Percentiles rank a stretch among this genome's conserved stretches.
phyloP scores from a whole-genome alignment of 768 basidiomycete genomes.

The Solioccasus polychromus region DNA sequence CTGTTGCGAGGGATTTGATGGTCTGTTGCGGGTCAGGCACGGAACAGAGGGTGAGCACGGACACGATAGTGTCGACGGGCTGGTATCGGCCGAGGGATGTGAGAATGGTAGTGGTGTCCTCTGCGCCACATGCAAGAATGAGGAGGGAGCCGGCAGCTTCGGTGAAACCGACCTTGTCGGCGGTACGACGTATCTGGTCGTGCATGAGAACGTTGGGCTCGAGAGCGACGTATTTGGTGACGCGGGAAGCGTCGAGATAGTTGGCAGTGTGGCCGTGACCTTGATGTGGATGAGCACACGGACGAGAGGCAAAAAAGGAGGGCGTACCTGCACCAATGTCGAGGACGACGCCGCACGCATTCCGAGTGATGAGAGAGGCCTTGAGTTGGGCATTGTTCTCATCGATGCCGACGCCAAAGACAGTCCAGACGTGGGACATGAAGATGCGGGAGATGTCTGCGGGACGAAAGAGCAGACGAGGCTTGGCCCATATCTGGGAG shows the following conservation, averaged over 20 bases:
- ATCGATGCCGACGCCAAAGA: slow-evolving; percentile 49
- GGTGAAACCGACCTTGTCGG: slow-evolving; percentile 48
- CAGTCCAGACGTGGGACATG: slow-evolving; percentile 56
- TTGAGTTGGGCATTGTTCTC: slow-evolving; percentile 41
- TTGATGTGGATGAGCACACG: slow-evolving; percentile 20
- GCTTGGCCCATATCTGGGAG: slow-evolving; percentile 35
- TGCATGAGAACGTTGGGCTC: slow-evolving; percentile 74
- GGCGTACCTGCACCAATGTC: slow-evolving; percentile 64
- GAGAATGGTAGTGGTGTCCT: slow-evolving; percentile 50
- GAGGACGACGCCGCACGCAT: slow-evolving; percentile 60
- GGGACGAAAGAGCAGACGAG: slow-evolving; percentile 46
- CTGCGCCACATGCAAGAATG: slow-evolving; percentile 63
- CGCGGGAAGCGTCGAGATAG: slow-evolving; percentile 54
- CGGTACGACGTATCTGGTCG: slow-evolving; percentile 45
- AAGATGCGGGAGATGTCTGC: slow-evolving; percentile 48
- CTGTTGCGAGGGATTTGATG: slow-evolving; percentile 42
- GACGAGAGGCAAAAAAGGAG: background rate
- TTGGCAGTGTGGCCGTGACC: slow-evolving; percentile 61
- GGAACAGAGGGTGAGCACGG: slow-evolving; percentile 64
- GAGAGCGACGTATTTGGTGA: slow-evolving; percentile 66
- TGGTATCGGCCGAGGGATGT: slow-evolving; percentile 35
- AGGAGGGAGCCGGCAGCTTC: slow-evolving; percentile 52
- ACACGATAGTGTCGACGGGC: slow-evolving; percentile 59
- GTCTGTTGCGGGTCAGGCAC: slow-evolving; percentile 54
- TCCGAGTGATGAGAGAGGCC: slow-evolving; percentile 44